Percentiles rank a stretch among this genome's conserved stretches.
phyloP scores from a whole-genome alignment of 1,284 basidiomycete genomes.

The Boletus calvinii region DNA sequence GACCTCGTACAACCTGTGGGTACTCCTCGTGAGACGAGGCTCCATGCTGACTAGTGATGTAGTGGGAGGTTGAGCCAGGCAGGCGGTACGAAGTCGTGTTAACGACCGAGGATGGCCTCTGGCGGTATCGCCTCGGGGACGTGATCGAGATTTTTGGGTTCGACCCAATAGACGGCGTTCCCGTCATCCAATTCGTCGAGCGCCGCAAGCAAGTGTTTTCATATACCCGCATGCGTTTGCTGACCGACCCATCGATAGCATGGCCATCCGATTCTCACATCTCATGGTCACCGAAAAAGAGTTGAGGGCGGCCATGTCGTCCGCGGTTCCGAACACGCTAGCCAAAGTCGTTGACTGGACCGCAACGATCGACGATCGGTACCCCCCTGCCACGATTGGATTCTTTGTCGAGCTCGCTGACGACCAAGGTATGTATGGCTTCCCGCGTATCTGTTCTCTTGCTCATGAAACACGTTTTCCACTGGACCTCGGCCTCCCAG shows the following conservation, averaged over 20 bases:
- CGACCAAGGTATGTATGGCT: constrained; percentile 1
- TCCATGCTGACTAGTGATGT: neutral
- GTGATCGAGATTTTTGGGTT: too few relatives aligned
- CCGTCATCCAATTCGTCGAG: constrained; percentile 18
- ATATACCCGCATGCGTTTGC: neutral
- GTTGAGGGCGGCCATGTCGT: constrained; percentile 10
- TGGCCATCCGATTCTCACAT: constrained; percentile 8
- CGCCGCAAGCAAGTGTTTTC: constrained; percentile 8
- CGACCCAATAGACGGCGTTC: constrained; percentile 4
- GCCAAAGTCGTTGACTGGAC: constrained; percentile 6
- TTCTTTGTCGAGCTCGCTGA: constrained; percentile 19
- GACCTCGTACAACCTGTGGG: constrained; percentile 13
- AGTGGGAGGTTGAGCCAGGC: constrained; percentile 23
- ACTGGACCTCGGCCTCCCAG: neutral
- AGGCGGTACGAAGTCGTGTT: constrained; percentile 22
- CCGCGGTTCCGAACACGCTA: neutral
- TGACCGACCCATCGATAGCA: neutral
- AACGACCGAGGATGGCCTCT: constrained; percentile 21
- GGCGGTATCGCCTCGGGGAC: constrained; percentile 17
- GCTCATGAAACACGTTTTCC: neutral
- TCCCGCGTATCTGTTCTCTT: too few relatives aligned
- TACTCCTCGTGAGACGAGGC: neutral
- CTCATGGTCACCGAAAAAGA: constrained; percentile 15
- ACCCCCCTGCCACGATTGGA: constrained; percentile 11
- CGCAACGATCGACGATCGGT: constrained; percentile 5